phyloP scores from a whole-genome alignment of 1,139 yeast genomes.

The Sugiyamaella sp. region DNA sequence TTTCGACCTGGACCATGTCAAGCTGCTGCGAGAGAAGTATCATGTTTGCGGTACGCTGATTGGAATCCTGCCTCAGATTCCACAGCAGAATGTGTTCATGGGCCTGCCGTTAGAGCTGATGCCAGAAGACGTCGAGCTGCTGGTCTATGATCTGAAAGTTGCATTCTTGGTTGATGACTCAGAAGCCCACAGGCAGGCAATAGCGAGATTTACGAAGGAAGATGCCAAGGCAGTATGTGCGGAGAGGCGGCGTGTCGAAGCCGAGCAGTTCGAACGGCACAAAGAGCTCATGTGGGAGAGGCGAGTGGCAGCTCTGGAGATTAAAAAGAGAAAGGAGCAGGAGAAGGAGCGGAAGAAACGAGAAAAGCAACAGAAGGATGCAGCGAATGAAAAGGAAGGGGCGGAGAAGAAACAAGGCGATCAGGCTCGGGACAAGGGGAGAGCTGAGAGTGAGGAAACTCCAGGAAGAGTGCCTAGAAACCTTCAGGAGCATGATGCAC shows the following conservation, averaged over 20 bases:
- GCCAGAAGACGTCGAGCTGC: slow-evolving; percentile 73
- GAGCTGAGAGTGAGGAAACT: neutral
- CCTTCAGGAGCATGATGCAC: too few relatives aligned
- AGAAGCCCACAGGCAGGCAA: slow-evolving; percentile 39
- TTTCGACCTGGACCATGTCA: slow-evolving; percentile 56
- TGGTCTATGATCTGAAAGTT: slow-evolving; percentile 49
- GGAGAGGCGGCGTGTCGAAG: slow-evolving; percentile 23
- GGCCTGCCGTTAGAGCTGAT: slow-evolving; percentile 80
- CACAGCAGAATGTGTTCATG: slow-evolving; percentile 86
- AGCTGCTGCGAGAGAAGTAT: slow-evolving; percentile 53
- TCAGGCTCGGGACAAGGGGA: neutral
- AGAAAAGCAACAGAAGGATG: neutral
- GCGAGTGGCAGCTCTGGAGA: slow-evolving; percentile 16
- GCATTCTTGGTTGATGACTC: slow-evolving; percentile 39
- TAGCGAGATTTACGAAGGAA: slow-evolving; percentile 24
- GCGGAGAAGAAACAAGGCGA: neutral
- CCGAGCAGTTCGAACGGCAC: slow-evolving; percentile 29
- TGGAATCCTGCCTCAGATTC: slow-evolving; percentile 84
- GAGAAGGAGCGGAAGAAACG: slow-evolving; percentile 1
- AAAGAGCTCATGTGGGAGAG: slow-evolving; percentile 32
- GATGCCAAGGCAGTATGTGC: slow-evolving; percentile 26
- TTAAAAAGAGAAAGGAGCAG: slow-evolving; percentile 9
- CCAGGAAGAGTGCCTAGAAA: too few relatives aligned
- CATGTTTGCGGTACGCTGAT: slow-evolving; percentile 72
- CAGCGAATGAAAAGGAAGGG: neutral